phyloP scores from a whole-genome alignment of 75 land plant genomes.

The Selaginella moellendorffii region DNA sequence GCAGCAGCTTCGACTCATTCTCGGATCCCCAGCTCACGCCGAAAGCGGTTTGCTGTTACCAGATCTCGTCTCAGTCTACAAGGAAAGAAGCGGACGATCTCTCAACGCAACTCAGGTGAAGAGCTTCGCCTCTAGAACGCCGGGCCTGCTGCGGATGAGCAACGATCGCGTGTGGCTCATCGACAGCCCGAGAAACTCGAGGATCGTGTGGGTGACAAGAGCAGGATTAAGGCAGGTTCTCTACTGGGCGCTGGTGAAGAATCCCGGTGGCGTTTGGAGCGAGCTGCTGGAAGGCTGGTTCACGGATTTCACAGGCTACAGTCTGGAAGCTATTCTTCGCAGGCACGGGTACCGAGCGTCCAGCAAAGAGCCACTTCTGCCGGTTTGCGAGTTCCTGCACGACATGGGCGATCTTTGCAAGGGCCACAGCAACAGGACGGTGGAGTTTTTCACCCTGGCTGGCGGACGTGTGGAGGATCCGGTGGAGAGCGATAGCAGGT shows the following conservation, averaged over 20 bases:
- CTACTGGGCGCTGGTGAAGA: conserved; percentile 27
- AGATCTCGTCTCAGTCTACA: conserved; percentile 16
- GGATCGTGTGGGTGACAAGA: conserved; percentile 23
- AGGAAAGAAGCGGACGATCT: conserved; percentile 16
- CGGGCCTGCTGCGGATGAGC: conserved; percentile 13
- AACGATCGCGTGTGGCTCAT: not conserved
- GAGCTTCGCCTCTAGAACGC: conserved; percentile 14
- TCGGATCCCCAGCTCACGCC: conserved; percentile 15
- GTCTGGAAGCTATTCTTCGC: conserved; percentile 17
- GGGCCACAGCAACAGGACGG: not conserved
- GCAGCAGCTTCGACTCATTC: conserved; percentile 23
- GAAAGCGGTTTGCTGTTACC: conserved; percentile 12
- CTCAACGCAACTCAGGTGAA: conserved; percentile 7
- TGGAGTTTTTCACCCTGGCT: conserved; percentile 12
- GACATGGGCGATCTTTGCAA: conserved; percentile 21
- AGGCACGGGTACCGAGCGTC: conserved; percentile 22
- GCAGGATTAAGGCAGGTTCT: conserved; percentile 27
- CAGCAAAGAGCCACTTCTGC: conserved; percentile 13
- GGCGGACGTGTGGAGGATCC: conserved; percentile 15
- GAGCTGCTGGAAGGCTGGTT: conserved; percentile 33
- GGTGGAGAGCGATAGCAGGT: conserved; percentile 11
- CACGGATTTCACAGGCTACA: conserved; percentile 20
- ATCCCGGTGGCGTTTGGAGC: conserved; percentile 23
- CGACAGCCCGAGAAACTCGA: conserved; percentile 11
- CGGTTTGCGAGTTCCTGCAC: conserved; percentile 16